A percentile compares a stretch with the other conserved stretches of the same genome.
Conservation (phyloP, 2,329 filamentous ascomycete genomes). For the Colletotrichum liaoningense region DNA sequence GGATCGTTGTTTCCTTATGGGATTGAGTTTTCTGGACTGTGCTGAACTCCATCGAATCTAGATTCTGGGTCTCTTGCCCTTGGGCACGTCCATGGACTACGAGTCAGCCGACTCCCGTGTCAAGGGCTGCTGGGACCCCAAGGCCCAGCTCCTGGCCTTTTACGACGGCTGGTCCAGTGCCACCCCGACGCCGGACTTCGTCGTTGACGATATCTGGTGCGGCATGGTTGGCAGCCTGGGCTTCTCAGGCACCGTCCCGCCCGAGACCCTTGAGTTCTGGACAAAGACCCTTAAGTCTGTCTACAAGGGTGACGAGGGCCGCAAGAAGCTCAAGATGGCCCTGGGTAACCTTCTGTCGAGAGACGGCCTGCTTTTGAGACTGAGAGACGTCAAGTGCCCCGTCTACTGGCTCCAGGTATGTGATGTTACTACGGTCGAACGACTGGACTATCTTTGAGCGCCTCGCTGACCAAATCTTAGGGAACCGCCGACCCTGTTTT, state of each 20-base stretch:
- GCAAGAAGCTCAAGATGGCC: conserved; percentile 60
- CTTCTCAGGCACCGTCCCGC: conserved; percentile 53
- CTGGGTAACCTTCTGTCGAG: conserved; percentile 56
- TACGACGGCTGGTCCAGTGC: conserved; percentile 54
- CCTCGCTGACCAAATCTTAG: conserved; percentile 37
- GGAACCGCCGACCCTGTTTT: conserved; percentile 59
- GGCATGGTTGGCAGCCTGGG: conserved; percentile 57
- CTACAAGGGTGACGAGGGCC: conserved; percentile 61
- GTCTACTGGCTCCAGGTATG: conserved; percentile 64
- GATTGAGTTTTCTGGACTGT: not conserved
- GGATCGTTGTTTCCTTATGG: not conserved
- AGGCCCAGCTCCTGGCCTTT: conserved; percentile 53
- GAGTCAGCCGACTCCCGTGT: conserved; percentile 58
- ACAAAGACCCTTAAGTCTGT: conserved; percentile 55
- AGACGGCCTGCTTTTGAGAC: conserved; percentile 58
- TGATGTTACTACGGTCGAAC: not conserved
- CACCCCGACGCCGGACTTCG: conserved; percentile 57
- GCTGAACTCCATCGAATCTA: conserved; percentile 34
- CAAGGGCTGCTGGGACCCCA: conserved; percentile 63
- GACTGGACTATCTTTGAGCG: too few species aligned
- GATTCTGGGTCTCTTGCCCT: conserved; percentile 59
- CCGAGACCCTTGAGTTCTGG: conserved; percentile 57
- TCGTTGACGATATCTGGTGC: conserved; percentile 58
- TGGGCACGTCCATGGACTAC: conserved; percentile 65
- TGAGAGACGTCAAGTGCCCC: conserved; percentile 61